Evolutionary conservation across 495 filamentous ascomycete species (phyloP).

Genomic region (Aspergillus egyptiacus): DNA sequence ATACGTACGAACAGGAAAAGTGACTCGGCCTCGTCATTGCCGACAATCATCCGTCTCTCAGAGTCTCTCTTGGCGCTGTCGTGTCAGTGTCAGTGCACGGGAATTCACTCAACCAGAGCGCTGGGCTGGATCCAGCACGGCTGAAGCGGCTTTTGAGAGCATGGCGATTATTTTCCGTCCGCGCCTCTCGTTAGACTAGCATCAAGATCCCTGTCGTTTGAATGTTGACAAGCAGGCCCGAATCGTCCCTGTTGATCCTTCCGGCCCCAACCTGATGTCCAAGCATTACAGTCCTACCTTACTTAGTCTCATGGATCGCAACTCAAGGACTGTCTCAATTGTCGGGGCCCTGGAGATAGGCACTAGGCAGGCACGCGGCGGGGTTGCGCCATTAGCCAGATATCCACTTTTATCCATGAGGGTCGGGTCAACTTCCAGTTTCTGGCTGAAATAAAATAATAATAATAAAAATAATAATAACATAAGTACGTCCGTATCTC

Average conservation of each 20-base stretch:
- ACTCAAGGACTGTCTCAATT: too few relatives aligned
- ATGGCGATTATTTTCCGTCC: conserved; percentile 7
- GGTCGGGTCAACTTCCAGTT: too few relatives aligned
- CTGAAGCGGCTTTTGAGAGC: conserved; percentile 5
- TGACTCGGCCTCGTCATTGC: neutral
- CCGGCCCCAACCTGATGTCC: neutral
- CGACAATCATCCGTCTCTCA: conserved; percentile 18
- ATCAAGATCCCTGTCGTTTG: conserved; percentile 1
- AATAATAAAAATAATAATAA: too few relatives aligned
- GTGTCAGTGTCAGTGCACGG: conserved; percentile 4
- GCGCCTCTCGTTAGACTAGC: too few relatives aligned
- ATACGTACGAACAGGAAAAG: too few relatives aligned
- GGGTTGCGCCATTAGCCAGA: too few relatives aligned
- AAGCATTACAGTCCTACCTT: too few relatives aligned
- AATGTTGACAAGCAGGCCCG: neutral
- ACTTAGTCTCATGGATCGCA: too few relatives aligned
- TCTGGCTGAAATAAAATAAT: too few relatives aligned
- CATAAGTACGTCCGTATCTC: neutral
- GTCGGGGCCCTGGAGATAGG: too few relatives aligned
- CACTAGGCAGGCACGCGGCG: too few relatives aligned
- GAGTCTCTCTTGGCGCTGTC: conserved; percentile 1
- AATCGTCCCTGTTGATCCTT: conserved; percentile 6
- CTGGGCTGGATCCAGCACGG: neutral
- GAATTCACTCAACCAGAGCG: conserved; percentile 1
- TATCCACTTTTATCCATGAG: too few relatives aligned